Evolutionary conservation across 2,329 filamentous ascomycete genomes (phyloP), one percentile per base, ranked within the genome.

Genomic region (Pyrenophora tritici-repentis): DNA sequence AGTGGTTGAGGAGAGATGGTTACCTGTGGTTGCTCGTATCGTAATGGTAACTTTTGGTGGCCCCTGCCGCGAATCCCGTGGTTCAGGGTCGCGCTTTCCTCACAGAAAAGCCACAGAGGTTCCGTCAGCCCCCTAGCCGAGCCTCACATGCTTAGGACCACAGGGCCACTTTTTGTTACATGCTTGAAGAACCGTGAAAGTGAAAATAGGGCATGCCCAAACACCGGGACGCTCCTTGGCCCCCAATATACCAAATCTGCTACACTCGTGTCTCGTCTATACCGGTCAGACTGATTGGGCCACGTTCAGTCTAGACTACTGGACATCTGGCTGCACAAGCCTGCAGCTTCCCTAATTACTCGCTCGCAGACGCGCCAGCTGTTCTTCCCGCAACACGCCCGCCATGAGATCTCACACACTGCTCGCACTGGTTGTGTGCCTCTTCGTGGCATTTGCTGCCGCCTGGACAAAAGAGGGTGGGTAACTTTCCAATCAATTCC

Each of bases 391-490:
- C 52, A 53, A 42, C 46, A 54, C 50, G 40, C 43, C 62, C 50
- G 85, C 76, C 63, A 95, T 95, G 90, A 91, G 83, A 82, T 76
- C 86, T 64, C 79, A 84, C 51, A 67, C 75, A 55, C 77, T 86
- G 62, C 77, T 89, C 64, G 81, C 87, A 45, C 67, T 93, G 61
- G 81, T 89, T 73, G 81, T 93, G 53, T 84, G 85, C 77, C 76
- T 88, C 63, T 76, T 91, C 60, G 83, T 83, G 53, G 75, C 92
- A 56, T 83, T 83, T 53, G 83, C 86, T 42, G 90, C 90, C 35
- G 90, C 90, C 39, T 96, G 91, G 90, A 86, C 85, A 50, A 94
- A 94, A 76, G 90, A 96, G 82, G 90, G 90, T 89, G 75, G 63
- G 79, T 73, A 40, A 17, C 42, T 20, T 40, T 12, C 37, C 18